Evolutionary conservation across 2,329 filamentous ascomycete genomes (phyloP), one percentile per base, ranked within the genome.

Genomic region (Eurotiales sp.): DNA sequence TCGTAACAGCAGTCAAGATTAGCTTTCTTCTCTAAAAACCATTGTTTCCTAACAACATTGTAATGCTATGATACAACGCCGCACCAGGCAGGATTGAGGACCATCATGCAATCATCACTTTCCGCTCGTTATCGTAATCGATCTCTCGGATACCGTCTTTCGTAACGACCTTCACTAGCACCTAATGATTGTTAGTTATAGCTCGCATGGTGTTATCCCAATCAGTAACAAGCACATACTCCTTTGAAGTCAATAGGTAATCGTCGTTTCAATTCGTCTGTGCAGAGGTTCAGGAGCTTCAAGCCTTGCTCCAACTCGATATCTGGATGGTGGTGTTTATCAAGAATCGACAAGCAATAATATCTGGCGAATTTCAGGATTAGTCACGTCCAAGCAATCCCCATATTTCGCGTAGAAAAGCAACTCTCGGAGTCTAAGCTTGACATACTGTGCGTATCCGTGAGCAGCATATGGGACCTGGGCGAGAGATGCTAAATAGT

Each of bases 181-280:
- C 67, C 71, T 73, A 51, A 37, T 11, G 7, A 37, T 37, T 14
- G 8, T 15, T 21, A 34, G n/a, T n/a, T n/a, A n/a, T n/a, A n/a
- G n/a, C n/a, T n/a, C n/a, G n/a, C n/a, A n/a, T n/a, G n/a, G n/a
- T n/a, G n/a, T n/a, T n/a, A n/a, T n/a, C n/a, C n/a, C n/a, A n/a
- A n/a, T n/a, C 42, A 27, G 1, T 44, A 36, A 8, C 8, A 21
- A 19, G 15, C 55, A 66, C 85, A 63, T 63, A 96, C 88, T 34
- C 93, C 93, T 81, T 99, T 99, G 82, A 97, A 99, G 72, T 99
- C 93, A 68, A 99, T 91, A 54, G 93, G 93, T 79, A 99, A 82
- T 73, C 95, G 84, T 70, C 93, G 85, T 83, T 96, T 96, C 68
- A 99, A 77, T 79, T 99, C 93, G 71, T 97, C 91, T 60, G 89